Conservation (phyloP, 2,329 filamentous ascomycete species). For the Trichoderma sp. region DNA sequence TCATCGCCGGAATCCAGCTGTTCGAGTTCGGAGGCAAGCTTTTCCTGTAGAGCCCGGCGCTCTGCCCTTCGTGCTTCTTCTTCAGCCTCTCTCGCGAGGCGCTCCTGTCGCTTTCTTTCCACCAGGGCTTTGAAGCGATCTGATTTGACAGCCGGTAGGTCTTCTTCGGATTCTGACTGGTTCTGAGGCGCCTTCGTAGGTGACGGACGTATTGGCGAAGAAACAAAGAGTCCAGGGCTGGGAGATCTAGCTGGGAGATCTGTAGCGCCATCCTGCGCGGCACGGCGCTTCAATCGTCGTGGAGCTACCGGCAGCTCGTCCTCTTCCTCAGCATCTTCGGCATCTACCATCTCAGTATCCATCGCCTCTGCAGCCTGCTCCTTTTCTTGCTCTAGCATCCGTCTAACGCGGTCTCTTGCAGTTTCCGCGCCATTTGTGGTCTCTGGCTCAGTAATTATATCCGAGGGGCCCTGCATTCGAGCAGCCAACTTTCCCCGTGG, state of each 20-base stretch:
- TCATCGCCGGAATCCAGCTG: slow-evolving; percentile 38
- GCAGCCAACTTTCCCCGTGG: slow-evolving; percentile 64
- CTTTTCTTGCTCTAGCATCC: slow-evolving; percentile 37
- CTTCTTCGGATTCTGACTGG: slow-evolving; percentile 44
- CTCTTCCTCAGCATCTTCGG: slow-evolving; percentile 38
- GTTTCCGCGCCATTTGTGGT: slow-evolving; percentile 27
- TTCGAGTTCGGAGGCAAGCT: slow-evolving; percentile 36
- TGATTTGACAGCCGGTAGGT: slow-evolving; percentile 47
- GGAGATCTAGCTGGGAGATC: slow-evolving; percentile 26
- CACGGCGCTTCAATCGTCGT: slow-evolving; percentile 39
- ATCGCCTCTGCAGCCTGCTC: slow-evolving; percentile 27
- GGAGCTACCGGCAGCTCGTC: slow-evolving; percentile 41
- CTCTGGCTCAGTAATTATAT: slow-evolving; percentile 22
- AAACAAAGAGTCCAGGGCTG: slow-evolving; percentile 54
- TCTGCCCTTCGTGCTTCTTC: slow-evolving; percentile 49
- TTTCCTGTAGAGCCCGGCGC: slow-evolving; percentile 36
- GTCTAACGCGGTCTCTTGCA: slow-evolving; percentile 43
- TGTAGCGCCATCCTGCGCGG: slow-evolving; percentile 30
- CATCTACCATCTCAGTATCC: slow-evolving; percentile 30
- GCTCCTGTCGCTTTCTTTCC: slow-evolving; percentile 68
- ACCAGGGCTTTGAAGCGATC: slow-evolving; percentile 69
- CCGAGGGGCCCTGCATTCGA: slow-evolving; percentile 50
- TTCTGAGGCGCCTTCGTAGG: slow-evolving; percentile 29
- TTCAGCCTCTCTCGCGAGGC: slow-evolving; percentile 62
- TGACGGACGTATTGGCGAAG: slow-evolving; percentile 44